phyloP scores from a whole-genome alignment of 1,284 basidiomycete species.

The Microbotryum violaceum region DNA sequence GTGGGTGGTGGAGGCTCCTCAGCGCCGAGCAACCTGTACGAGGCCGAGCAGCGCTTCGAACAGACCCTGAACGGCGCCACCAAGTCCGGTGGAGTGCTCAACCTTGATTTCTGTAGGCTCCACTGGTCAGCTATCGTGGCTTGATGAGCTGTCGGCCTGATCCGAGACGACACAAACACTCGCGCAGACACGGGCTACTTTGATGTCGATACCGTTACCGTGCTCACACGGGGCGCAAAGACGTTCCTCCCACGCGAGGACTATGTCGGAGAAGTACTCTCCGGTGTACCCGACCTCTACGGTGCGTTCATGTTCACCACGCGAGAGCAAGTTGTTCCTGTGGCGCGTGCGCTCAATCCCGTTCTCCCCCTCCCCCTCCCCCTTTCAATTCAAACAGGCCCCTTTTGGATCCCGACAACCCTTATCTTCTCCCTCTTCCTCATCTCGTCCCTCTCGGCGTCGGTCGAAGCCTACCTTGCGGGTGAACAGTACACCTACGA shows the following conservation, averaged over 20 bases:
- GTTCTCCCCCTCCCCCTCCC: not conserved
- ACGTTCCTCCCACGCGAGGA: constrained; percentile 45
- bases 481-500: constrained; percentile 62
- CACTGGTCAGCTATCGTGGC: not conserved
- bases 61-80: constrained; percentile 24
- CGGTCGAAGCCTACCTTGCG: constrained; percentile 71
- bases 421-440: constrained; percentile 84
- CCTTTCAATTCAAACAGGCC: constrained; percentile 48
- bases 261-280: constrained; percentile 45
- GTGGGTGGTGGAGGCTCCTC: too few relatives aligned
- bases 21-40: constrained; percentile 15
- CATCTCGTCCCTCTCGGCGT: constrained; percentile 77
- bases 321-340: not conserved
- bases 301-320: constrained; percentile 33
- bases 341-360: not conserved
- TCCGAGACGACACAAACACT: not conserved
- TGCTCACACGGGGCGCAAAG: constrained; percentile 43
- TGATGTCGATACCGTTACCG: constrained; percentile 44
- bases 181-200: constrained; percentile 45
- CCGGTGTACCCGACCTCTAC: constrained; percentile 47
- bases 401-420: constrained; percentile 92
- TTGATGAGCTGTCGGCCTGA: not conserved
- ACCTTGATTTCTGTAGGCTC: constrained; percentile 26
- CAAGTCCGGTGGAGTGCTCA: constrained; percentile 25
- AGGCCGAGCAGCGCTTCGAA: constrained; percentile 15